A percentile compares a stretch with the other conserved stretches of the same genome.
Evolutionary conservation across 331 rosid species (phyloP).

Genomic region (Malus hybrid): DNA sequence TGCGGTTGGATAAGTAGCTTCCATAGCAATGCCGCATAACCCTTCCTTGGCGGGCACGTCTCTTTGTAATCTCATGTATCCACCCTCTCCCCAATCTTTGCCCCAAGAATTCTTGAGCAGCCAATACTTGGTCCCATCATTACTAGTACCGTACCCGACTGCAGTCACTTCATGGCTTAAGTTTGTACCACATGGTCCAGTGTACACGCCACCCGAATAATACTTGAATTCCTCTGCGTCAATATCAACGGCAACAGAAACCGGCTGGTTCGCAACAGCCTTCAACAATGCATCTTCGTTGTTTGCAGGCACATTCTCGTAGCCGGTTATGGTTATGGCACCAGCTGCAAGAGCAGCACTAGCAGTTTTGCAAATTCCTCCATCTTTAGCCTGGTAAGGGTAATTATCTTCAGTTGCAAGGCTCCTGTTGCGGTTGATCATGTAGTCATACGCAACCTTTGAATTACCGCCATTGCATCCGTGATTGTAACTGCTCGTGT

Average conservation of each 20-base stretch:
- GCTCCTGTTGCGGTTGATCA: neutral
- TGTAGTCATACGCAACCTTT: neutral
- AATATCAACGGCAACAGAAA: neutral
- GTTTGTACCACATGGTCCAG: neutral
- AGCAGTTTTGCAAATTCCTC: neutral
- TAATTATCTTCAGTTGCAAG: neutral
- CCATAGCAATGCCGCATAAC: slow-evolving; percentile 5
- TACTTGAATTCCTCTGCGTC: neutral
- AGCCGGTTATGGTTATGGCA: neutral
- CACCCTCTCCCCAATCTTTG: slow-evolving; percentile 1
- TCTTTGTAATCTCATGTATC: neutral
- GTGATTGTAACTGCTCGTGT: neutral
- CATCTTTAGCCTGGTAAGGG: neutral
- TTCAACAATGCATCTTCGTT: too few species aligned
- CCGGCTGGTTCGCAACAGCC: too few species aligned
- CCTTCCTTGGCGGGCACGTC: slow-evolving; percentile 1
- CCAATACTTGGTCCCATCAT: neutral
- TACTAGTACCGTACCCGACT: neutral
- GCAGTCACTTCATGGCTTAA: neutral
- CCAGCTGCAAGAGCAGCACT: neutral
- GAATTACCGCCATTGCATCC: neutral
- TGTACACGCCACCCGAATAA: neutral
- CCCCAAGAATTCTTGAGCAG: neutral
- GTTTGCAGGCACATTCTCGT: too few species aligned
- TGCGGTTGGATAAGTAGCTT: slow-evolving; percentile 4